Evolutionary conservation across 2,329 filamentous ascomycete species (phyloP), one percentile per base, ranked within the genome.

Genomic region (Aspergillus spinulosporus): DNA sequence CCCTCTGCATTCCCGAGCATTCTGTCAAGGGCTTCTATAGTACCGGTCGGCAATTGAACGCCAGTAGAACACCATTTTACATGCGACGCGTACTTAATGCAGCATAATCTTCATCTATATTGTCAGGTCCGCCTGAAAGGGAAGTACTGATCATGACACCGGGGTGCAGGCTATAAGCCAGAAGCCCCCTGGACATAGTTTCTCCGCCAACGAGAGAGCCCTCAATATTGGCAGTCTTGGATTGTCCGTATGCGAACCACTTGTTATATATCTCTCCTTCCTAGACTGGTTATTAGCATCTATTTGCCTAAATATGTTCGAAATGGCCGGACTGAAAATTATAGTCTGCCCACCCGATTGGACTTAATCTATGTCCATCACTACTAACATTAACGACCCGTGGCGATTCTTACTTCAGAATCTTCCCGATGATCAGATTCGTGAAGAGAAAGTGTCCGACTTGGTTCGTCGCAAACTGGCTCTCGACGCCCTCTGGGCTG

Each of bases 191-290:
- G 12, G 58, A 31, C 59, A 59, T 6, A 69, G 52, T 26, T 65
- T 64, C 29, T 52, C 47, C 31, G 72, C 75, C 29, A 79, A 66
- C 1, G 67, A 72, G 2, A 76, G 60, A 1, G 74, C 68, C 59
- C 76, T 76, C 36, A 81, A 80, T 73, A 52, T 78, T 78, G 15
- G 77, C 78, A 3, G 74, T 76, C 68, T 81, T 81, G 42, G 68
- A 66, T 54, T 80, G 76, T 3, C 73, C 76, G 62, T 81, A 80
- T 3, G 71, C 71, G 5, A 62, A 61, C 63, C 74, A 76, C 29
- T 63, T 66, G 37, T 70, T 57, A 46, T 72, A 71, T 0, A 57
- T 63, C n/a, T 64, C 60, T 5, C 66, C 66, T 5, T 60, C 56
- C 67, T 69, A 37, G 3, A 32, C 12, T 15, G 3, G 7, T 8